Percentiles rank a stretch among this genome's conserved stretches.
Conservation (phyloP, 1,139 yeast genomes). For the Taphrina communis region DNA sequence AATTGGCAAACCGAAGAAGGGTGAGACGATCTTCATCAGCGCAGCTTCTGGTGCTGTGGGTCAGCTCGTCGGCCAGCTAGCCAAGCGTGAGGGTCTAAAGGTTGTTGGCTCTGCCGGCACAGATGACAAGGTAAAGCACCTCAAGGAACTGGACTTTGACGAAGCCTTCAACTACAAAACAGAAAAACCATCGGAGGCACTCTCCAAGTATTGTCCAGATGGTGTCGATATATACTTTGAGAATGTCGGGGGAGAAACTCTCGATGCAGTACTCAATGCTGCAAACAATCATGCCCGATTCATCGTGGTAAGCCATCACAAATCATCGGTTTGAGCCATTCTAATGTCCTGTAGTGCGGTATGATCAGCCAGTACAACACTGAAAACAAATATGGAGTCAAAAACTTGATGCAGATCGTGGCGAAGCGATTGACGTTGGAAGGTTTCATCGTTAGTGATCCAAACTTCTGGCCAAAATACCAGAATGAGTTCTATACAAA, state of each 20-base stretch:
- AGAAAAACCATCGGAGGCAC: conserved; percentile 53
- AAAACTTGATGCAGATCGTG: conserved; percentile 43
- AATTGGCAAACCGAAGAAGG: conserved; percentile 45
- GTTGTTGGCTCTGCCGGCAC: conserved; percentile 73
- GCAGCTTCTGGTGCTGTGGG: conserved; percentile 81
- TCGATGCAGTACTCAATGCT: conserved; percentile 58
- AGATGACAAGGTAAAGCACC: conserved; percentile 61
- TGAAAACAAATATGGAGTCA: conserved; percentile 48
- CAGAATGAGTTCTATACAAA: conserved; percentile 34
- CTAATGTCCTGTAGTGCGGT: conserved; percentile 57
- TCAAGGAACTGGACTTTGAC: conserved; percentile 60
- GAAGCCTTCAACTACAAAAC: conserved; percentile 63
- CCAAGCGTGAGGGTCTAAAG: conserved; percentile 62
- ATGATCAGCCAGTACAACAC: conserved; percentile 66
- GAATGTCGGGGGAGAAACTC: conserved; percentile 65
- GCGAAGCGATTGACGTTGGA: conserved; percentile 45
- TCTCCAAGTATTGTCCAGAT: conserved; percentile 43
- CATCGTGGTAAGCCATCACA: conserved; percentile 52
- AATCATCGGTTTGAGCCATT: background rate
- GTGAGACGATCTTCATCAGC: conserved; percentile 58
- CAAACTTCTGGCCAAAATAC: conserved; percentile 36
- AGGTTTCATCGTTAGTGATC: conserved; percentile 47
- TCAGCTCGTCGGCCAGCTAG: conserved; percentile 64
- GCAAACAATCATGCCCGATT: conserved; percentile 57
- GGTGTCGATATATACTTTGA: conserved; percentile 50